phyloP scores from a whole-genome alignment of 2,329 filamentous ascomycete genomes.

The Fusarium tanahbumbuense region DNA sequence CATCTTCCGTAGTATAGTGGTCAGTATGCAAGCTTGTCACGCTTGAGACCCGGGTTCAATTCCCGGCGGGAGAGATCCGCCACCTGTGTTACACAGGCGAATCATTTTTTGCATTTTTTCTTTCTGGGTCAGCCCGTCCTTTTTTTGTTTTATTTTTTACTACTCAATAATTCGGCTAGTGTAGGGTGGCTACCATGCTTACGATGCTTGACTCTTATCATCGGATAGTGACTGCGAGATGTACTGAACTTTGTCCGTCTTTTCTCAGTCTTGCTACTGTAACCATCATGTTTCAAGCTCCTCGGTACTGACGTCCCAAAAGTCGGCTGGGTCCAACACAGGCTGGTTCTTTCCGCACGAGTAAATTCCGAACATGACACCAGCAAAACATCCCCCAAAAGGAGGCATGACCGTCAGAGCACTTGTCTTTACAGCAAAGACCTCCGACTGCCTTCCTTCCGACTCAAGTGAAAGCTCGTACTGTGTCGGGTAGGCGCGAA shows the following conservation, averaged over 20 bases:
- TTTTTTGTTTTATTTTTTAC: not conserved
- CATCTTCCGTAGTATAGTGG: conserved; percentile 10
- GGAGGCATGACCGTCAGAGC: conserved; percentile 30
- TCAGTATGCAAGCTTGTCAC: conserved; percentile 13
- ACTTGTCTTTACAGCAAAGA: not conserved
- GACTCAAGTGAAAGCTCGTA: conserved; percentile 15
- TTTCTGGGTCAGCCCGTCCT: not conserved
- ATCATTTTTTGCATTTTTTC: not conserved
- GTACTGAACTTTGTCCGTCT: not conserved
- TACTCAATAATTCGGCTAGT: not conserved
- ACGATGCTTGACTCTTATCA: not conserved
- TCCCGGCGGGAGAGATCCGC: conserved; percentile 11
- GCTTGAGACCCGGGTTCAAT: conserved; percentile 13
- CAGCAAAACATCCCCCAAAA: conserved; percentile 39
- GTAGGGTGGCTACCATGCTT: not conserved
- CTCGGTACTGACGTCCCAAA: not conserved
- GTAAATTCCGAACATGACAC: conserved; percentile 43
- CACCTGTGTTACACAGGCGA: conserved; percentile 1
- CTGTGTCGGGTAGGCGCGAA: not conserved
- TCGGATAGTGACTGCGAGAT: not conserved
- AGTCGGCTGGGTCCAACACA: conserved; percentile 33
- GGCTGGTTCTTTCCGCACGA: conserved; percentile 36
- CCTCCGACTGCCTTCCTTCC: not conserved
- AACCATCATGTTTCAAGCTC: not conserved
- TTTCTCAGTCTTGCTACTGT: not conserved